Base-by-base conservation (phyloP, 169 alveolate species). In the Plasmodium vivax region DNA sequence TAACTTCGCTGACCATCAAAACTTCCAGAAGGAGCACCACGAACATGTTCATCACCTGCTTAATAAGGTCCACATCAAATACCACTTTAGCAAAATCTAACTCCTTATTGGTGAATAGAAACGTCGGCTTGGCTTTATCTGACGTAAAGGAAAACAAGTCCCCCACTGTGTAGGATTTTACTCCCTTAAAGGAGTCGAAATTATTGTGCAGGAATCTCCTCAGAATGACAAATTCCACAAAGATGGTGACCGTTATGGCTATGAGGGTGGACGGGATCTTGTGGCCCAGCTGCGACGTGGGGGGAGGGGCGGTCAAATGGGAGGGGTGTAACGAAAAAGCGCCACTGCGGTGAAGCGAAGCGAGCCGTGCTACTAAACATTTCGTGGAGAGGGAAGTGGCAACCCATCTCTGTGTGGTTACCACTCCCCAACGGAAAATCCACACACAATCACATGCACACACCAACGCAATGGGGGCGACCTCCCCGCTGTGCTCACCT, bases 1-100 rank as follows among this genome's bases (percentile, higher is more conserved):
- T 96, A n/a, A 96, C 96, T 82, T 96, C 98, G 72, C 96, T 95
- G 68, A 96, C 96, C 94, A 96, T 96, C 87, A 96, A 94, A 71
- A 95, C 96, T 83, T 96, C 98, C 38, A 96, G 73, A 51, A 96
- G 83, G 30, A 96, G 71, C 62, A 95, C 95, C 27, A 95, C 94
- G 32, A 96, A 94, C 87, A 95, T 94, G 38, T 87, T 85, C 51
- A 95, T 77, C 34, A 84, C 75, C 58, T 95, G 97, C 27, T 82
- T 81, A 14, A 96, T 77, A 23, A 96, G 93, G 1, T 83, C 95
- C 58, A 88, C n/a, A 85, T 96, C 79, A 81, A 95, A 93, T 23
- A 32, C 80, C 23, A 96, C 93, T 80, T 94, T 77, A 19, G 58
- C 88, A 47, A 96, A 90, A 56, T 83, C 56, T 75, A 82, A 74